Conservation (phyloP, 192 early-diverging fungal species). For the Coemansia sp. region DNA sequence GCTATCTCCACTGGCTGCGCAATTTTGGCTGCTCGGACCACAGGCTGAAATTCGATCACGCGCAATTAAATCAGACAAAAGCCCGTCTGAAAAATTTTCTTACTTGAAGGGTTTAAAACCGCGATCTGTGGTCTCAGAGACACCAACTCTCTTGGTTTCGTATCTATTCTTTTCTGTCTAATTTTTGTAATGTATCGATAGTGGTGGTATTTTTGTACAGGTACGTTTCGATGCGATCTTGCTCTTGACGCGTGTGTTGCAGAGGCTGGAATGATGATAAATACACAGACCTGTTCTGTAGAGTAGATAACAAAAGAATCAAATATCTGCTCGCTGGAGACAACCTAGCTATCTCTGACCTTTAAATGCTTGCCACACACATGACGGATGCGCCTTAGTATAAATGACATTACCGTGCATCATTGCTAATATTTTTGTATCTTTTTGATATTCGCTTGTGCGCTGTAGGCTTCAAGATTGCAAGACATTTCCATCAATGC, state of each 20-base stretch:
- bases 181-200: not conserved
- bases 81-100: not conserved
- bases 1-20: slow-evolving; percentile 3
- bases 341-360: slow-evolving; percentile 36
- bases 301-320: slow-evolving; percentile 38
- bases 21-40: not conserved
- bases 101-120: not conserved
- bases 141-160: not conserved
- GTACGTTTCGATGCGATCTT: slow-evolving; percentile 11
- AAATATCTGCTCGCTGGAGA: slow-evolving; percentile 42
- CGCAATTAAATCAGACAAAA: not conserved
- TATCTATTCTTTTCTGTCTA: slow-evolving; percentile 3
- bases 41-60: not conserved
- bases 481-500: not conserved
- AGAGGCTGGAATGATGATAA: slow-evolving; percentile 33
- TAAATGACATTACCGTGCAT: not conserved
- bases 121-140: not conserved
- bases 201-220: slow-evolving; percentile 2
- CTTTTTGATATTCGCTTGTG: not conserved
- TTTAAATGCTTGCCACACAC: not conserved
- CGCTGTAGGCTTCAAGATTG: not conserved
- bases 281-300: slow-evolving; percentile 56
- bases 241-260: not conserved
- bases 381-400: not conserved
- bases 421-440: not conserved